Evolutionary conservation across 164 flowering plant genomes (phyloP).

Genomic region (Magnolia sinica): DNA sequence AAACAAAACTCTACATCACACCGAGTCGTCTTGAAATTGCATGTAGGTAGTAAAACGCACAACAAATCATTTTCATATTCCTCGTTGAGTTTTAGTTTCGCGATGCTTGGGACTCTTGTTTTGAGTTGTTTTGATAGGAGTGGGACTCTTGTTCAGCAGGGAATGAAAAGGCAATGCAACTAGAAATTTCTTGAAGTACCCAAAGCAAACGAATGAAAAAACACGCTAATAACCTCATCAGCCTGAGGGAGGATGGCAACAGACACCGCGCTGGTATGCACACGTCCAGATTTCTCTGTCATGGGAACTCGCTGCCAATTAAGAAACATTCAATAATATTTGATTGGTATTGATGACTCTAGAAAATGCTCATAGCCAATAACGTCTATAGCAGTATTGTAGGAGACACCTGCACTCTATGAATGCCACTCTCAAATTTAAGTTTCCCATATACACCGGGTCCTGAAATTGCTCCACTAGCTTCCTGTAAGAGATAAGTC

Average conservation of each 20-base stretch:
- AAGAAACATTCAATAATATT: neutral
- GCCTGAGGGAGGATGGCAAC: conserved; percentile 99
- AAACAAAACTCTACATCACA: neutral
- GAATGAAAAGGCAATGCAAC: too few species aligned
- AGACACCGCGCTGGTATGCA: conserved; percentile 98
- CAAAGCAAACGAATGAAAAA: neutral
- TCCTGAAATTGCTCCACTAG: conserved; percentile 89
- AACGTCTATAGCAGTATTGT: neutral
- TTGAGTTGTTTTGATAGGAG: neutral
- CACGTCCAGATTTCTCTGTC: conserved; percentile 92
- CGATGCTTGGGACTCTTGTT: neutral
- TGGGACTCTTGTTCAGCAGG: neutral
- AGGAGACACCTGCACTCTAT: conserved; percentile 81
- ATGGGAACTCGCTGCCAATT: conserved; percentile 83
- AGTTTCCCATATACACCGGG: conserved; percentile 77
- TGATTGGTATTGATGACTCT: neutral
- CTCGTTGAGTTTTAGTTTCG: too few species aligned
- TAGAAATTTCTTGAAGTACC: neutral
- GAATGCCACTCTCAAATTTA: conserved; percentile 98
- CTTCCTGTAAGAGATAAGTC: conserved; percentile 54
- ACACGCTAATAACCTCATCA: conserved; percentile 56
- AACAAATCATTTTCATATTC: neutral
- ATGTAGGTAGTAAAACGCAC: neutral
- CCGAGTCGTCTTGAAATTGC: neutral
- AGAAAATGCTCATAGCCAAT: neutral